These are phyloP conservation scores for Acanthamoeba lenticulata DNA, from an alignment of 208 protist genomes.

Conservation along the genomic window DNA sequence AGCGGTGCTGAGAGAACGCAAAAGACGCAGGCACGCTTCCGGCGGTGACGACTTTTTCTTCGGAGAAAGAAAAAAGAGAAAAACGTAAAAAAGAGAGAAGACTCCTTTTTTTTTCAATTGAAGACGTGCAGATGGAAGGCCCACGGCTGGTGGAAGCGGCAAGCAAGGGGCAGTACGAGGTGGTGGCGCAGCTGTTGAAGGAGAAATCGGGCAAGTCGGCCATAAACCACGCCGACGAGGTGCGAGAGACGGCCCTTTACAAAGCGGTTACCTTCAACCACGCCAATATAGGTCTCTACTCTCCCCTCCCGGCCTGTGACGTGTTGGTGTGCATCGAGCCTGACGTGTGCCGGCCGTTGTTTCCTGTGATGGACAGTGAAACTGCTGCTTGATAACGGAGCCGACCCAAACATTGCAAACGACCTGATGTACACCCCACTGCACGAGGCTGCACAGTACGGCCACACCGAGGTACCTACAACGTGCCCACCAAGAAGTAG, in stretches of 20 bases:
- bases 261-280: constrained; percentile 38
- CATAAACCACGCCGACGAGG: background rate
- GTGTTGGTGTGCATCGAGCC: no score
- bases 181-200: background rate
- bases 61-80: no score
- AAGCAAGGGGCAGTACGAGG: background rate
- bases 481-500: no score
- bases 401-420: constrained; percentile 21
- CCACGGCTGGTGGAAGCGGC: background rate
- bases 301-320: no score
- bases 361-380: no score
- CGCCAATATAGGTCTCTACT: background rate
- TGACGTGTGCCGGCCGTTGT: no score
- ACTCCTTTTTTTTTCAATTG: no score
- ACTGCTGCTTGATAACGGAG: background rate
- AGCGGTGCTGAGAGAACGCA: no score
- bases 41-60: no score
- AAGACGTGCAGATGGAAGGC: background rate
- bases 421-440: constrained; percentile 39
- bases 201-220: background rate
- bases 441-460: constrained; percentile 29
- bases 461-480: constrained; percentile 1
- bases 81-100: no score
- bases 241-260: constrained; percentile 38
- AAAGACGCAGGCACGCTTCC: no score